Evolutionary conservation across 371 early-diverging fungal genomes (phyloP), one percentile per base, ranked within the genome.

Genomic region (Rhizopus delemar): DNA sequence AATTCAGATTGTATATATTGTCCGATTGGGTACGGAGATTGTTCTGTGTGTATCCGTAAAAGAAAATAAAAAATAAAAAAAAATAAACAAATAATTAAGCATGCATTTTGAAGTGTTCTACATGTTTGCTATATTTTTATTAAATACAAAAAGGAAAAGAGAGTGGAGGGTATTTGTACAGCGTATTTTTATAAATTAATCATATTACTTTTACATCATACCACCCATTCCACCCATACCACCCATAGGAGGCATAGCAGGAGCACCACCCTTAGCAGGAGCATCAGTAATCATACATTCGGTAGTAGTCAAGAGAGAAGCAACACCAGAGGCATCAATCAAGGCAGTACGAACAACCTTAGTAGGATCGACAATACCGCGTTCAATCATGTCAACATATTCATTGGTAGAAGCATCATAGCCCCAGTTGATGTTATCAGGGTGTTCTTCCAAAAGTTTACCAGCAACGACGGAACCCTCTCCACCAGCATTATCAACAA

Each of bases 281-380:
- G 94, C 94, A 81, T 96, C 97, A 51, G 90, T 93, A 63, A 97
- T 92, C 89, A 95, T 93, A 78, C 92, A 91, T 82, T 98, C 98
- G 35, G 94, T 91, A 36, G 98, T 98, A 61, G 95, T 94, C 69
- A 98, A 81, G 56, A 98, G 85, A 59, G 92, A 92, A 33, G 98
- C 95, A 66, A 97, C 97, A 73, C 97, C 95, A 36, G 92, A 77
- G 49, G 98, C 94, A 82, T 98, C 97, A 53, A 94, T 86, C 51
- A 98, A 79, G 28, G 96, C 94, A 28, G 98, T 98, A 66, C 97
- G 92, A 36, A 95, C 96, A 39, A 98, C 98, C 89, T 98, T 98
- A 80, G 95, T 88, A 51, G 98, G 98, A 72, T 98, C 98, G 46
- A 98, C 85, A 62, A 98, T 93, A 73, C 98, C 98, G 65, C 87